phyloP scores from a whole-genome alignment of 2,329 filamentous ascomycete species.

The Sclerotinia sclerotiorum region DNA sequence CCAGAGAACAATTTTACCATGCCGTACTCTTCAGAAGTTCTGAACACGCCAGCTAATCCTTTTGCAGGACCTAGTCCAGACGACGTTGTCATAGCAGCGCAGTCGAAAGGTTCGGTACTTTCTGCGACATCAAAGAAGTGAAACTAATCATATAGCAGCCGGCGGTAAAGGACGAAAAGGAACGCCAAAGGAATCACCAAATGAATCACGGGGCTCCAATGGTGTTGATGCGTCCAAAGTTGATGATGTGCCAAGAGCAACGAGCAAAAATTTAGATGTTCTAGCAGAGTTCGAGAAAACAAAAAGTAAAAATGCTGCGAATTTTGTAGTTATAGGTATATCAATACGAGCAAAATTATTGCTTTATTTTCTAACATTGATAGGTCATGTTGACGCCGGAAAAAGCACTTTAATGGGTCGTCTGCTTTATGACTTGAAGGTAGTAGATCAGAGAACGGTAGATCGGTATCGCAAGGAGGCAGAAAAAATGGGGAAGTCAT shows the following conservation, averaged over 20 bases:
- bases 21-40: constrained; percentile 42
- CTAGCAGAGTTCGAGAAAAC: constrained; percentile 75
- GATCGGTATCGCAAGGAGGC: constrained; percentile 88
- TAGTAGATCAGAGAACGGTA: constrained; percentile 83
- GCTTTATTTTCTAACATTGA: constrained; percentile 22
- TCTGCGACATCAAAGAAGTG: constrained; percentile 37
- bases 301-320: constrained; percentile 75
- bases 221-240: constrained; percentile 50
- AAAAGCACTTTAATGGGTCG: constrained; percentile 98
- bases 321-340: constrained; percentile 89
- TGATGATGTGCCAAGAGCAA: constrained; percentile 56
- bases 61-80: constrained; percentile 90
- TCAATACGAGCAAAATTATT: constrained; percentile 34
- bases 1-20: constrained; percentile 41
- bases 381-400: constrained; percentile 93
- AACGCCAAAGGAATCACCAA: constrained; percentile 46
- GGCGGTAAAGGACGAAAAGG: constrained; percentile 44
- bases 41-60: constrained; percentile 52
- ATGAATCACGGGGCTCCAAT: constrained; percentile 46
- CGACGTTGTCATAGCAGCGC: constrained; percentile 82
- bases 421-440: constrained; percentile 83
- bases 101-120: constrained; percentile 75
- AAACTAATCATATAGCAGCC: constrained; percentile 46
- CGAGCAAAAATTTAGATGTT: constrained; percentile 81
- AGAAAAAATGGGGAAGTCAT: constrained; percentile 87